Conservation (phyloP, 345 rosid genomes). For the Noccaea caerulescens region DNA sequence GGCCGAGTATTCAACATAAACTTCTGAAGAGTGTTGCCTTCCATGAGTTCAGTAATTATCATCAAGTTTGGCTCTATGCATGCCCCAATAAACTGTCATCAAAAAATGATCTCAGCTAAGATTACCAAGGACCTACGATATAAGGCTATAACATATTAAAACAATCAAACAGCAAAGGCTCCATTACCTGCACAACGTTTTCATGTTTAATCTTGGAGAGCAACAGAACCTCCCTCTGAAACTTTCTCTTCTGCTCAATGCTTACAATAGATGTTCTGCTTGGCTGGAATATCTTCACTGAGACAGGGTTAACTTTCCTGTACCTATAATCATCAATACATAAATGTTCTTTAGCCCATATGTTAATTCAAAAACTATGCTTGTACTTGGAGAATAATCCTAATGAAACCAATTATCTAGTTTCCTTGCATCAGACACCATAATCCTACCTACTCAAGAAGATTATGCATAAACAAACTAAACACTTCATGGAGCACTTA, state of each 20-base stretch:
- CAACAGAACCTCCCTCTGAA: conserved; percentile 66
- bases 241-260: conserved; percentile 53
- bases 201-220: conserved; percentile 61
- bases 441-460: not conserved
- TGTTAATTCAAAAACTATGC: conserved; percentile 5
- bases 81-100: conserved; percentile 67
- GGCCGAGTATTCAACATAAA: conserved; percentile 64
- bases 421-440: conserved; percentile 10
- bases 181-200: conserved; percentile 62
- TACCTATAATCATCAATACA: conserved; percentile 23
- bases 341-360: conserved; percentile 1
- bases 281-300: conserved; percentile 63
- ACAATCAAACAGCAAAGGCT: not conserved
- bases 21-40: conserved; percentile 62
- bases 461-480: not conserved
- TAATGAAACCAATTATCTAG: not conserved
- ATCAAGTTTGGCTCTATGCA: conserved; percentile 59
- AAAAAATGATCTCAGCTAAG: conserved; percentile 23
- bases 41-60: conserved; percentile 66
- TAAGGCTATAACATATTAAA: not conserved
- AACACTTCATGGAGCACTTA: not conserved
- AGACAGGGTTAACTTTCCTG: conserved; percentile 51
- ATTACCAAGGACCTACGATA: not conserved
- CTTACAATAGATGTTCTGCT: conserved; percentile 45
- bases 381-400: not conserved